Evolutionary conservation across 805 yeast species (phyloP).

Genomic region (Kodamaea leandrae): DNA sequence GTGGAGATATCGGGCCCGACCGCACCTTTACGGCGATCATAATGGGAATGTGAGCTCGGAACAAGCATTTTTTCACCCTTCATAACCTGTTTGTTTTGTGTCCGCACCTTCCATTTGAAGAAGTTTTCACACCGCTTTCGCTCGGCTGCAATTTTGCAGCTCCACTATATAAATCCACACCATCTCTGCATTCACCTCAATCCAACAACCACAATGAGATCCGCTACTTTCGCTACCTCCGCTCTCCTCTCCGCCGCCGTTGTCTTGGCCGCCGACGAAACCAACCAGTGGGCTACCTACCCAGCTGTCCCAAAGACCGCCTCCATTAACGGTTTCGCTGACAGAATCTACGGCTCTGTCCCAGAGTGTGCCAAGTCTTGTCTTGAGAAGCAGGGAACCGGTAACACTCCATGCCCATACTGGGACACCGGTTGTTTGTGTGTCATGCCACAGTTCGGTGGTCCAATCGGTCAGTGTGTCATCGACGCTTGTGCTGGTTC

Average conservation of each 20-base stretch:
- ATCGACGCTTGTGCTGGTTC: slow-evolving; percentile 28
- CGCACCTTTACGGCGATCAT: no score
- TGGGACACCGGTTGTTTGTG: slow-evolving; percentile 48
- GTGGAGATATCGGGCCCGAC: no score
- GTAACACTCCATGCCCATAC: slow-evolving; percentile 42
- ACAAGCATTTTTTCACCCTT: no score
- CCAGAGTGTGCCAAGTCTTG: slow-evolving; percentile 39
- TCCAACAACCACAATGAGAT: slow-evolving; percentile 6
- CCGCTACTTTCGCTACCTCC: slow-evolving; percentile 8
- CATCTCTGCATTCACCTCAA: not conserved
- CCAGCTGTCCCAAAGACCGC: slow-evolving; percentile 37
- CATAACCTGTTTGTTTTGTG: not conserved
- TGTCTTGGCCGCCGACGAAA: slow-evolving; percentile 7
- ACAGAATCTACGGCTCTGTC: slow-evolving; percentile 29
- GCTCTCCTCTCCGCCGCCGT: slow-evolving; percentile 6
- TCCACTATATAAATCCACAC: not conserved
- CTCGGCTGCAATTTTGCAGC: no score
- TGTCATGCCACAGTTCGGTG: slow-evolving; percentile 37
- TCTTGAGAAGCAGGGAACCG: slow-evolving; percentile 29
- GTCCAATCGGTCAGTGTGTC: slow-evolving; percentile 34
- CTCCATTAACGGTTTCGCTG: slow-evolving; percentile 43
- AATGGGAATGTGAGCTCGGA: no score
- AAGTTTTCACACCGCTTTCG: no score
- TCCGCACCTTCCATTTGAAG: not conserved
- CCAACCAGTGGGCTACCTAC: slow-evolving; percentile 25